Percentiles rank a stretch among this genome's conserved stretches.
Conservation (phyloP, 2,329 filamentous ascomycete genomes). For the Dryadomyces quercus-mongolicae region DNA sequence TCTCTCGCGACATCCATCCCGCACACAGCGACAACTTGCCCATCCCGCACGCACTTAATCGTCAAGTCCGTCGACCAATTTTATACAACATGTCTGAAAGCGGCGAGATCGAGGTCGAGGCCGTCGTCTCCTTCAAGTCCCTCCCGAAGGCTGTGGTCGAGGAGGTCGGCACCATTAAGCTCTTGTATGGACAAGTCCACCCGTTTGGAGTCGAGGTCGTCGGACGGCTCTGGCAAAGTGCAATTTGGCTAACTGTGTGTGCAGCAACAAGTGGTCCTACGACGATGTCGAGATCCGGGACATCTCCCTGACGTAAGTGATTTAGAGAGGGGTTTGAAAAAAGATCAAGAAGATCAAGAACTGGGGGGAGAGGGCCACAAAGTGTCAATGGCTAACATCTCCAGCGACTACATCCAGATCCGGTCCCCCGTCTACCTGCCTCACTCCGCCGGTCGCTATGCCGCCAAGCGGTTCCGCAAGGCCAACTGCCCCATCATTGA, state of each 20-base stretch:
- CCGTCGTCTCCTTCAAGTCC: slow-evolving; percentile 57
- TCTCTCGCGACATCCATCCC: slow-evolving; percentile 3
- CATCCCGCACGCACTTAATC: slow-evolving; percentile 12
- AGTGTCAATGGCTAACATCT: neutral
- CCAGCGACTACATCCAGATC: slow-evolving; percentile 99
- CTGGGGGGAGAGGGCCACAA: no score
- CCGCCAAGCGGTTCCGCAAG: slow-evolving; percentile 99
- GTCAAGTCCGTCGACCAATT: slow-evolving; percentile 11
- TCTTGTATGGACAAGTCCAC: slow-evolving; percentile 40
- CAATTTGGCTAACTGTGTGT: slow-evolving; percentile 6
- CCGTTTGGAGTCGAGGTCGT: neutral
- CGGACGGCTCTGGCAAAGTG: neutral
- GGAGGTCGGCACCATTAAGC: slow-evolving; percentile 86
- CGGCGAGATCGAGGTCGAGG: slow-evolving; percentile 85
- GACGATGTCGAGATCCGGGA: slow-evolving; percentile 99
- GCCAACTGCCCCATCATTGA: slow-evolving; percentile 99
- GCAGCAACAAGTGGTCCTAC: slow-evolving; percentile 74
- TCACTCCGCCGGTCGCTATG: slow-evolving; percentile 97
- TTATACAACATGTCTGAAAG: slow-evolving; percentile 74
- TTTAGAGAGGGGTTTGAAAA: no score
- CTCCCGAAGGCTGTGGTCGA: slow-evolving; percentile 87
- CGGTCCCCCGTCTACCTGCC: slow-evolving; percentile 97
- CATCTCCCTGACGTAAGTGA: slow-evolving; percentile 94
- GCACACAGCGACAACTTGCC: slow-evolving; percentile 1
- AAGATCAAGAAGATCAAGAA: no score